These are phyloP conservation scores for Xylaria sp. DNA, from an alignment of 2,329 filamentous ascomycete species.

Conservation along the genomic window DNA sequence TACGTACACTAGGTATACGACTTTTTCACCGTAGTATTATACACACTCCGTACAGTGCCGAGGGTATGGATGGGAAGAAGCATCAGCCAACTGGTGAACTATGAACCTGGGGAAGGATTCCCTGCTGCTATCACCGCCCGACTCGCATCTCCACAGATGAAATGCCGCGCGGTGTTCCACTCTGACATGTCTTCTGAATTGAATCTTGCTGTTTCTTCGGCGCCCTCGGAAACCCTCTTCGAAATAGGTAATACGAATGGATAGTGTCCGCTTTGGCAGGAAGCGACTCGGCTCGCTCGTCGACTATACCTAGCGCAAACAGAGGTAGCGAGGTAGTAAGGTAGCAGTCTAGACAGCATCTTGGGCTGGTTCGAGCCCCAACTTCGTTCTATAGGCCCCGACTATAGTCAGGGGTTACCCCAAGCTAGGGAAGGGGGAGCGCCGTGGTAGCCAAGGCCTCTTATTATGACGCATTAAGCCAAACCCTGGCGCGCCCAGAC, in stretches of 20 bases:
- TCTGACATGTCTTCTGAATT: conserved; percentile 27
- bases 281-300: conserved; percentile 18
- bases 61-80: conserved; percentile 12
- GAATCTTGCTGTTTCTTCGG: conserved; percentile 32
- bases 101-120: conserved; percentile 34
- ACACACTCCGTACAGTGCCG: conserved; percentile 18
- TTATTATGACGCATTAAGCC: conserved; percentile 34
- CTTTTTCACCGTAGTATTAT: conserved; percentile 12
- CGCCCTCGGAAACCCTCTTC: conserved; percentile 24
- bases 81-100: conserved; percentile 34
- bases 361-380: conserved; percentile 27
- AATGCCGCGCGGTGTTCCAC: conserved; percentile 25
- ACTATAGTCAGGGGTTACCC: conserved; percentile 33
- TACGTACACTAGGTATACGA: neutral
- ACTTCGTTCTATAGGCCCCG: conserved; percentile 32
- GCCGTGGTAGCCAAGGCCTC: conserved; percentile 32
- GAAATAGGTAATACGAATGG: neutral
- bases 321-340: neutral
- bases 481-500: conserved; percentile 26
- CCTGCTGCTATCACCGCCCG: conserved; percentile 20
- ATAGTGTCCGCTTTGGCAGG: conserved; percentile 13
- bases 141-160: conserved; percentile 23
- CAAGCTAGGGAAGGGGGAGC: conserved; percentile 22
- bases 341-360: conserved; percentile 20
- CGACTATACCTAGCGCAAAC: conserved; percentile 1